A percentile compares a stretch with the other conserved stretches of the same genome.
phyloP scores from a whole-genome alignment of 2,329 filamentous ascomycete genomes.

The Tolypocladium cylindrosporum region DNA sequence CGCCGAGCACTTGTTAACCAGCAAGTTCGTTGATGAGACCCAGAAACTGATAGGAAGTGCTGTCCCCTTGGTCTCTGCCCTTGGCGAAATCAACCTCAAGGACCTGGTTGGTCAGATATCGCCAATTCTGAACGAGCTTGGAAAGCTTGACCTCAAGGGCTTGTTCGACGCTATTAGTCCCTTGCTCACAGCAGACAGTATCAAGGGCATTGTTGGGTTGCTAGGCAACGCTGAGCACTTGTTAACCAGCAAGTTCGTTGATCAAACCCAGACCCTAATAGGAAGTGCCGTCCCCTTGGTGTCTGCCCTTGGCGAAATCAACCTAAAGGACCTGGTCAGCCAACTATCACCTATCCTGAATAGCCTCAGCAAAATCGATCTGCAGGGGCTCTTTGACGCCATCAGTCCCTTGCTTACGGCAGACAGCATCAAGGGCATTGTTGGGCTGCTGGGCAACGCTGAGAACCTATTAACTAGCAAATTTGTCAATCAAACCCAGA shows the following conservation, averaged over 20 bases:
- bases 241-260: background rate
- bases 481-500: background rate
- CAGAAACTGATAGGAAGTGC: background rate
- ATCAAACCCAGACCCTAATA: background rate
- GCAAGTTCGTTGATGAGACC: background rate
- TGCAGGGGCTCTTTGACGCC: background rate
- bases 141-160: background rate
- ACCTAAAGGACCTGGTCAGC: background rate
- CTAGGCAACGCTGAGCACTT: background rate
- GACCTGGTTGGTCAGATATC: background rate
- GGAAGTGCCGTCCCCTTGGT: background rate
- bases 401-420: background rate
- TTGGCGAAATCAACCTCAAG: background rate
- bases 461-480: background rate
- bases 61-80: background rate
- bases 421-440: background rate
- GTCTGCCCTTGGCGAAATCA: background rate
- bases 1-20: background rate
- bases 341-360: background rate
- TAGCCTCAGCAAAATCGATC: background rate
- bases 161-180: background rate
- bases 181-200: background rate
- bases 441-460: background rate
- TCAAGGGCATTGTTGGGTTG: background rate
- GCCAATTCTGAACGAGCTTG: background rate